Evolutionary conservation across 768 basidiomycete species (phyloP), one percentile per base, ranked within the genome.

Genomic region (Termitomyces sp.): DNA sequence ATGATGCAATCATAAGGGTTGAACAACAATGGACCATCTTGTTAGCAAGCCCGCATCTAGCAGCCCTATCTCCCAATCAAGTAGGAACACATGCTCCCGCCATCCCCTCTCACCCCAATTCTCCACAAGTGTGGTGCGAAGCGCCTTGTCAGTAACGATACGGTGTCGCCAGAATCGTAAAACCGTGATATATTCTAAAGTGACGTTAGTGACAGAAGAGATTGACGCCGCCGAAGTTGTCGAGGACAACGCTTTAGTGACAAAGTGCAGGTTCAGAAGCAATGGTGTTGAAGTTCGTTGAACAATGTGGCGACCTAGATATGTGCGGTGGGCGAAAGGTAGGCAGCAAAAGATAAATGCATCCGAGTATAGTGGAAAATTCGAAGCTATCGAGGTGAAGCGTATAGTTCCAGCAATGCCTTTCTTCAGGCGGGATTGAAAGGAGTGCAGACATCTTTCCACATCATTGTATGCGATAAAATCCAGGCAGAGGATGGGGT

Each of bases 41-140:
- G 68, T 69, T 52, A 86, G 62, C 61, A 73, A 66, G 16, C 78
- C 76, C 4, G 71, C 74, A 42, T 71, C 67, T 16, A 85, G 66
- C 37, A 86, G 71, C 0, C 74, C 81, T 22, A 78, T 80, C 64
- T 87, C 83, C 72, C 85, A 83, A 30, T 71, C 71, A 32, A 80
- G 54, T 59, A 78, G 64, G n/a, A 84, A 70, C 58, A 76, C 69
- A 53, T 79, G 71, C 61, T 79, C 76, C 53, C 82, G 73, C 82
- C 79, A 82, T 36, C 64, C 73, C 22, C 62, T 59, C 14, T 72
- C 34, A 6, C 75, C 75, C 45, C 67, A 65, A 44, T 65, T 64
- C 6, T 66, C 50, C 43, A 80, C 73, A 53, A 72, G 65, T 20
- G 50, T 58, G 7, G 46, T 64, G 33, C 79, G 68, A 22, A 67